Base-by-base conservation (phyloP, 2,329 filamentous ascomycete species). In the Diaporthe caulivora region DNA sequence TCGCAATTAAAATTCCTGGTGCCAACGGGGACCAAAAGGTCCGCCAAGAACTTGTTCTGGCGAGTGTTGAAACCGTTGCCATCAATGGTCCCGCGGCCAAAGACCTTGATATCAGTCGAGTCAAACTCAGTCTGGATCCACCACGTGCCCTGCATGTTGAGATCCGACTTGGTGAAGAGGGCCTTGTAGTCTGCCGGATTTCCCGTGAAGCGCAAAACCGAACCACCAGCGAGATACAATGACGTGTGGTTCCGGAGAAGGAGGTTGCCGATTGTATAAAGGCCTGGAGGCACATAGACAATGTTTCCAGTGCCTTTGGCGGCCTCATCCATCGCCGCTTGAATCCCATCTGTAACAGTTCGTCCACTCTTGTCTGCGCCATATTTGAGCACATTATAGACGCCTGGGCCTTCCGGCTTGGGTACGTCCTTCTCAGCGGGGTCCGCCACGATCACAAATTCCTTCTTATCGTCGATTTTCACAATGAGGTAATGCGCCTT, bases 71-170 rank as follows among this genome's bases (percentile, higher is more conserved):
- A 62, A n/a, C 57, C 57, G 4, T 62, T 62, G 13, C 57, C 57
- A 3, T 62, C 57, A 29, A 62, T 29, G 24, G 57, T 62, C 37
- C 57, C 57, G 37, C 57, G 57, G n/a, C 57, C 57, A 24, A 62
- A 62, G 37, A 62, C 57, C 57, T 62, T 62, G 57, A 62, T 62
- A 21, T 62, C 37, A 21, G 57, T 62, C 8, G 57, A 62, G 24
- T 62, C 57, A 17, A 62, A 62, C 24, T 62, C 57, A 17, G 57
- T 62, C 2, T 62, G 57, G 15, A 62, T 62, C 57, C 57, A 62
- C 57, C 57, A 62, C 6, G 57, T 62, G 37, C 57, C 57, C 21
- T 62, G 17, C 57, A 62, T 62, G 3, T 62, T 62, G 24, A 62
- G 57, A 8, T 62, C 57, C 2, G 57, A 62, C 37, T 62, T 62